phyloP scores from a whole-genome alignment of 495 filamentous ascomycete species.

The Massariosphaeria phaeospora region DNA sequence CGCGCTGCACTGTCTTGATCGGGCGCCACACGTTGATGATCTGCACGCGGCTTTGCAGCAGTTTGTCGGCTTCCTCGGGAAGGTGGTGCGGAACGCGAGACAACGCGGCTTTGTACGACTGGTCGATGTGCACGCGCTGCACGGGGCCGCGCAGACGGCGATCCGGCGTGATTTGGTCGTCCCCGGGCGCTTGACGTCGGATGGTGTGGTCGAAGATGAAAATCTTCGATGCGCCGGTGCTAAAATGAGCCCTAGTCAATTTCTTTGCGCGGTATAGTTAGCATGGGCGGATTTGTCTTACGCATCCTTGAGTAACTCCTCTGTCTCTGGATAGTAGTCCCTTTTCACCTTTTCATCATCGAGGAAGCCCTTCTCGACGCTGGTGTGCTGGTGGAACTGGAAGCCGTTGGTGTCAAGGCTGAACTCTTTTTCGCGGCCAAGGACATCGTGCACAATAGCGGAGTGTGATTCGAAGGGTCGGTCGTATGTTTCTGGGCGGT shows the following conservation, averaged over 20 bases:
- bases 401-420: constrained; percentile 20
- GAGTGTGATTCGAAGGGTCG: constrained; percentile 59
- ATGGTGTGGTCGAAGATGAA: constrained; percentile 75
- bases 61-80: constrained; percentile 54
- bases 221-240: constrained; percentile 52
- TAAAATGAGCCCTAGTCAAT: constrained; percentile 21
- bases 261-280: neutral
- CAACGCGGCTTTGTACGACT: constrained; percentile 56
- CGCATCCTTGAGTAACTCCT: constrained; percentile 61
- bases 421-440: constrained; percentile 15
- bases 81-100: constrained; percentile 58
- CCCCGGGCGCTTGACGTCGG: constrained; percentile 49
- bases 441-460: constrained; percentile 25
- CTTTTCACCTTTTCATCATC: constrained; percentile 66
- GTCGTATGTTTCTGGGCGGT: constrained; percentile 41
- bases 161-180: neutral
- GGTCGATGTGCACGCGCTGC: constrained; percentile 66
- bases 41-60: constrained; percentile 58
- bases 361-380: constrained; percentile 36
- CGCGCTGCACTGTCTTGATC: constrained; percentile 57
- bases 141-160: constrained; percentile 55
- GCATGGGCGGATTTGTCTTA: constrained; percentile 32
- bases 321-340: constrained; percentile 62
- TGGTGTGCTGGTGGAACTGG: constrained; percentile 23
- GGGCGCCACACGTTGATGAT: constrained; percentile 74